These are phyloP conservation scores for Peltaster fructicola DNA, from an alignment of 2,329 filamentous ascomycete genomes.

Conservation along the genomic window DNA sequence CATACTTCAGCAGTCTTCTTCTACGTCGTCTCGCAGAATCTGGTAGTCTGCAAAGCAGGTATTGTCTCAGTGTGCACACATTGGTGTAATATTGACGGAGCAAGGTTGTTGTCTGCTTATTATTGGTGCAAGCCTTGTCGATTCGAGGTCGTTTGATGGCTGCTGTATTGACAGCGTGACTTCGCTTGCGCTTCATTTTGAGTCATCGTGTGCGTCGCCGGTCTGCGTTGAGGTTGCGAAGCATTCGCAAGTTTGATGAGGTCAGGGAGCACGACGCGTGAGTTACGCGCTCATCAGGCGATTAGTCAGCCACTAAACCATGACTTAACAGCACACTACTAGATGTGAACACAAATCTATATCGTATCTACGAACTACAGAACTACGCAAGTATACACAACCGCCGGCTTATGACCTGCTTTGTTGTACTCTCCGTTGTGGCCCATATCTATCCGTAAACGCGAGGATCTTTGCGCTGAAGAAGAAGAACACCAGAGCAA, in stretches of 20 bases:
- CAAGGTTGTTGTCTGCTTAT: conserved; percentile 6
- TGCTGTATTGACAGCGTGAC: background rate
- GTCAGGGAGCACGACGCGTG: background rate
- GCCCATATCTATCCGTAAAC: conserved; percentile 8
- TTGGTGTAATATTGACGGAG: conserved; percentile 12
- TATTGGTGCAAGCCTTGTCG: background rate
- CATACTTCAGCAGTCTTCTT: conserved; percentile 11
- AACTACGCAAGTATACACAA: too few species aligned
- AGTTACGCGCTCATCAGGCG: too few species aligned
- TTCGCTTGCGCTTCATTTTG: conserved; percentile 2
- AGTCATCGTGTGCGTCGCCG: too few species aligned
- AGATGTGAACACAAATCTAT: too few species aligned
- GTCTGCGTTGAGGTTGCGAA: too few species aligned
- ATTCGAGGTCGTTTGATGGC: background rate
- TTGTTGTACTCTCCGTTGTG: conserved; percentile 3
- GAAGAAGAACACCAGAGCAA: conserved; percentile 8
- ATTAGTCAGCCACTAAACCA: too few species aligned
- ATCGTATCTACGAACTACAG: too few species aligned
- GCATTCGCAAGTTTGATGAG: conserved; percentile 1
- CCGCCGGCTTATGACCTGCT: too few species aligned
- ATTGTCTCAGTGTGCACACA: conserved; percentile 13
- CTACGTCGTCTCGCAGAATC: conserved; percentile 10
- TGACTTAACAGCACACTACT: too few species aligned
- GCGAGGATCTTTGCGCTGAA: conserved; percentile 5
- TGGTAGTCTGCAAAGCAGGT: conserved; percentile 11